phyloP scores from a whole-genome alignment of 768 basidiomycete species.

The Nidularia sp. region DNA sequence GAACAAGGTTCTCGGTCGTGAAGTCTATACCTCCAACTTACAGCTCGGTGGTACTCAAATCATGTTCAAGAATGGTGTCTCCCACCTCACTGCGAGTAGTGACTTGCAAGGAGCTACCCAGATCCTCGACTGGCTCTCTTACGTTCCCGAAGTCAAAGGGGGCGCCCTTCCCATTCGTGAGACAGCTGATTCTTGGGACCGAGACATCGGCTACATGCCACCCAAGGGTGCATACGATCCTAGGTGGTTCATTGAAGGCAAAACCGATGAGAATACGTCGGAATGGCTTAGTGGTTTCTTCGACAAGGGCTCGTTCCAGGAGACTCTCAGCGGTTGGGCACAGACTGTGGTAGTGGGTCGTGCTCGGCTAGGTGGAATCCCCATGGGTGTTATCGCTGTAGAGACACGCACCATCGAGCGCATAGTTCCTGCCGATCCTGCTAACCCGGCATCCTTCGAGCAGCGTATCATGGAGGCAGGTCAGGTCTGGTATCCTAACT shows the following conservation, averaged over 20 bases:
- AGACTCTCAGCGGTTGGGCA: constrained; percentile 98
- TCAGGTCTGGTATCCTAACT: constrained; percentile 99
- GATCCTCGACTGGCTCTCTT: constrained; percentile 93
- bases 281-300: constrained; percentile 91
- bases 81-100: constrained; percentile 91
- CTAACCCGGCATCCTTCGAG: constrained; percentile 94
- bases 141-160: constrained; percentile 82
- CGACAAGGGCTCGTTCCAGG: constrained; percentile 96
- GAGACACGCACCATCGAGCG: constrained; percentile 97
- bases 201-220: constrained; percentile 83
- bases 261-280: constrained; percentile 73
- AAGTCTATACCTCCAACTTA: constrained; percentile 97
- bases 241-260: constrained; percentile 96
- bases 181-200: constrained; percentile 81
- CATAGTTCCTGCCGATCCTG: constrained; percentile 94
- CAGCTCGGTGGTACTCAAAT: constrained; percentile 99
- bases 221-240: constrained; percentile 97
- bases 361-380: constrained; percentile 93
- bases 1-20: constrained; percentile 98
- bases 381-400: constrained; percentile 96
- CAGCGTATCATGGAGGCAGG: constrained; percentile 99
- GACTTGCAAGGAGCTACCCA: constrained; percentile 94
- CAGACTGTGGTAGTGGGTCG: constrained; percentile 98
- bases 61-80: constrained; percentile 99
- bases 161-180: constrained; percentile 77